Conservation (phyloP, 345 rosid genomes). For the Chamaenerion angustifolium region DNA sequence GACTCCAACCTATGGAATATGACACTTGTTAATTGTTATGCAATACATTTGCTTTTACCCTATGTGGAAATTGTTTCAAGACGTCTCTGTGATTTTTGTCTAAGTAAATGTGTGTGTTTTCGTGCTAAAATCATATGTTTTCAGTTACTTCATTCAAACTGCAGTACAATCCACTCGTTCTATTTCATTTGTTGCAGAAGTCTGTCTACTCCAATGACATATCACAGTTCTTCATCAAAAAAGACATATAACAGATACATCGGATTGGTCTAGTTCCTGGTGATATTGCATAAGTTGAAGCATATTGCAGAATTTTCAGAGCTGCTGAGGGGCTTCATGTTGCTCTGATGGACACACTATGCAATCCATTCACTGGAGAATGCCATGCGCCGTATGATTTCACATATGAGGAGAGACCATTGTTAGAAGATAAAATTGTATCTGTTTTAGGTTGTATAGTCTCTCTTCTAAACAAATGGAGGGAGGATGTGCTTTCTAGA, state of each 20-base stretch:
- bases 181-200: constrained; percentile 20
- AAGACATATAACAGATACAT: constrained; percentile 57
- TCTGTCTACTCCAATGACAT: constrained; percentile 38
- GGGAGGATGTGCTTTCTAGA: constrained; percentile 87
- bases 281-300: constrained; percentile 92
- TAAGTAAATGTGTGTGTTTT: background rate
- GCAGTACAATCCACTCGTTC: constrained; percentile 9
- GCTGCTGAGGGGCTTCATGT: constrained; percentile 70
- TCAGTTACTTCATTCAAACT: background rate
- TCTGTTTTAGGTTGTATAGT: constrained; percentile 85
- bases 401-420: constrained; percentile 63
- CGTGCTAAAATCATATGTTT: background rate
- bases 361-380: constrained; percentile 94
- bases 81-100: no score
- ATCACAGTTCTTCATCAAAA: no score
- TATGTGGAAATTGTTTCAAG: no score
- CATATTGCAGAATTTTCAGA: constrained; percentile 89
- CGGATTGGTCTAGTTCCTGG: constrained; percentile 97
- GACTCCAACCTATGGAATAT: no score
- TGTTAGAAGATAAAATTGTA: constrained; percentile 82
- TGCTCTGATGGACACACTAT: constrained; percentile 79
- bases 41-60: no score
- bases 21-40: no score
- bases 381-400: constrained; percentile 67
- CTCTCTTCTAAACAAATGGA: constrained; percentile 74